Evolutionary conservation across 176 grass and related monocot species (phyloP).

Genomic region (Hordeum vulgare): MorexV3_pseudomolecules_assembly NC_058524.1:596435760-596436259

Average conservation of each 20-base stretch:
- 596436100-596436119: not conserved
- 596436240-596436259: not conserved
- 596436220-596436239: not conserved
- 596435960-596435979: conserved; percentile 15
- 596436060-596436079: not conserved
- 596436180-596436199: not conserved
- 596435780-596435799: too few species aligned
- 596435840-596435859: too few species aligned
- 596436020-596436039: not conserved
- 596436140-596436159: not conserved
- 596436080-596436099: not conserved
- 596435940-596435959: not conserved
- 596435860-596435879: too few species aligned
- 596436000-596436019: not conserved
- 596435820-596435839: too few species aligned
- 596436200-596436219: not conserved
- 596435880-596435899: too few species aligned
- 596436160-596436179: not conserved
- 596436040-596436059: not conserved
- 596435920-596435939: too few species aligned
- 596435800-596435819: too few species aligned
- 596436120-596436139: not conserved
- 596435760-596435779: too few species aligned
- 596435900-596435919: too few species aligned
- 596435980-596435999: not conserved